Conservation (phyloP, 2,329 filamentous ascomycete genomes). For the Aspergillus glaucus region DNA sequence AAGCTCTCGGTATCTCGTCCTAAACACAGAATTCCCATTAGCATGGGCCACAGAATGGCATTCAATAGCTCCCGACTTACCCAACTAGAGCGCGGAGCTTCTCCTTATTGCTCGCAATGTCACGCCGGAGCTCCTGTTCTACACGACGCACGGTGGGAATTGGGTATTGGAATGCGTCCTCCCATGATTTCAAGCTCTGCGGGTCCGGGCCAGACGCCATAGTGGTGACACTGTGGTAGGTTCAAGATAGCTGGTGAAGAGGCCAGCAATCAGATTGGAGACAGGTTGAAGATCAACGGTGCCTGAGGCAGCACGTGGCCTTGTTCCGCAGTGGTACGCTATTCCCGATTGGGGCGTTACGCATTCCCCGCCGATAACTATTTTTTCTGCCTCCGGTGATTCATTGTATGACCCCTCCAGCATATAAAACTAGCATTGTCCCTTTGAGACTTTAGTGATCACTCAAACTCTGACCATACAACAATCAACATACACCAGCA, state of each 20-base stretch:
- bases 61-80: slow-evolving; percentile 30
- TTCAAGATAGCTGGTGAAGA: slow-evolving; percentile 7
- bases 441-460: neutral
- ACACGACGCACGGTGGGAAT: slow-evolving; percentile 57
- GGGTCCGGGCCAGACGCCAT: slow-evolving; percentile 55
- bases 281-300: slow-evolving; percentile 2
- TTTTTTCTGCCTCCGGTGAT: slow-evolving; percentile 1
- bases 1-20: slow-evolving; percentile 73
- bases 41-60: slow-evolving; percentile 4
- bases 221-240: slow-evolving; percentile 6
- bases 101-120: slow-evolving; percentile 58
- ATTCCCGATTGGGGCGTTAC: slow-evolving; percentile 1
- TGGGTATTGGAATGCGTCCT: slow-evolving; percentile 62
- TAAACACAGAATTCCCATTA: slow-evolving; percentile 21
- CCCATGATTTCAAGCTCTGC: slow-evolving; percentile 53
- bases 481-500: slow-evolving; percentile 4
- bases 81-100: slow-evolving; percentile 62
- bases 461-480: neutral
- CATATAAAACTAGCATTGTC: neutral
- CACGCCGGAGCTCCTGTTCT: slow-evolving; percentile 58
- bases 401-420: neutral
- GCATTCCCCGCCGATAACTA: slow-evolving; percentile 11
- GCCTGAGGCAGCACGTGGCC: slow-evolving; percentile 13
- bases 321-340: slow-evolving; percentile 1
- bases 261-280: slow-evolving; percentile 3